Evolutionary conservation across 441 rosid species (phyloP).

Genomic region (Macaranga tanarius): DNA sequence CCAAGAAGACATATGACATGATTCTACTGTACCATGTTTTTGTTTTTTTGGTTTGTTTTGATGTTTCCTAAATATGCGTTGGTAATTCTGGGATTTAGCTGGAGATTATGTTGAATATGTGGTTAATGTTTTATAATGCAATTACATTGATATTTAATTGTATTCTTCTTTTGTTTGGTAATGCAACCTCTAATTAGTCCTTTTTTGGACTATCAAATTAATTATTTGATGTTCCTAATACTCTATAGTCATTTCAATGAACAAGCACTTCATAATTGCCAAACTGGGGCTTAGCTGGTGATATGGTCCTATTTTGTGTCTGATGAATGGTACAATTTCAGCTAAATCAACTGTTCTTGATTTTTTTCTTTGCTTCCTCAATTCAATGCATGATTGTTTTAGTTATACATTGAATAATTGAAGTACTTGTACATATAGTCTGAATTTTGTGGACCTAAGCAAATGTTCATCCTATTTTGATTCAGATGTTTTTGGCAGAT

Average conservation of each 20-base stretch:
- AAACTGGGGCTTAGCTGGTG: background rate
- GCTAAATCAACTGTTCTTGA: background rate
- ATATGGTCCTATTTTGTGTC: background rate
- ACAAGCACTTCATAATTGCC: slow-evolving; percentile 5
- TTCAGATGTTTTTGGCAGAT: background rate
- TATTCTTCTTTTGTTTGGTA: background rate
- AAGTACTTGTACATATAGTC: background rate
- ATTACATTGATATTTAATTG: background rate
- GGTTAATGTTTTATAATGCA: slow-evolving; percentile 2
- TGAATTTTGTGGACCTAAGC: background rate
- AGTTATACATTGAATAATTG: background rate
- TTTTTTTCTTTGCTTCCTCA: background rate
- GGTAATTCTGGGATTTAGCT: background rate
- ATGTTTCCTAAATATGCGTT: slow-evolving; percentile 1
- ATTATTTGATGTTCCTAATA: slow-evolving; percentile 6
- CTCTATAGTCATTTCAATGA: slow-evolving; percentile 6
- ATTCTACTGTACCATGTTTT: background rate
- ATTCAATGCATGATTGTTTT: background rate
- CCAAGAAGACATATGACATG: slow-evolving; percentile 2
- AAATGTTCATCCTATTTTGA: background rate
- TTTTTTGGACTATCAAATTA: background rate
- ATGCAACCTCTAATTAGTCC: background rate
- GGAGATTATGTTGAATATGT: background rate
- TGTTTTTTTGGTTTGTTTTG: slow-evolving; percentile 16
- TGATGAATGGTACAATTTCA: background rate